phyloP scores from a whole-genome alignment of 352 stramenopile genomes.

The Elongisporangium senticosum region DNA sequence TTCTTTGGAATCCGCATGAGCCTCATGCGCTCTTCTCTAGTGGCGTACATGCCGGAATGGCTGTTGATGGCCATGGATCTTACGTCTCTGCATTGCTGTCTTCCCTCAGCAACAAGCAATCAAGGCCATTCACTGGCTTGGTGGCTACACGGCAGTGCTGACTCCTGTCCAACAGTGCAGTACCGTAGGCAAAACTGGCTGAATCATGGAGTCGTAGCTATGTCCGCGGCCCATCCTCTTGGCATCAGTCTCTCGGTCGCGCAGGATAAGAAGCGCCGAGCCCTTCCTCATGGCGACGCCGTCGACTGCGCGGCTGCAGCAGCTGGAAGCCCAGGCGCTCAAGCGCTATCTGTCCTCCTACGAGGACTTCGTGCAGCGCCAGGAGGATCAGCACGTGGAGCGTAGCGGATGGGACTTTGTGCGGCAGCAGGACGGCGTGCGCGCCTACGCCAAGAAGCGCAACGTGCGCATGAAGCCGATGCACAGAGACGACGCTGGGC shows the following conservation, averaged over 20 bases:
- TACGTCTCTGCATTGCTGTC: not conserved
- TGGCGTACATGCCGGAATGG: not conserved
- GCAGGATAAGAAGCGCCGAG: not conserved
- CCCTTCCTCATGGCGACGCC: not conserved
- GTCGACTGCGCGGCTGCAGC: slow-evolving; percentile 14
- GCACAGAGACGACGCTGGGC: slow-evolving; percentile 6
- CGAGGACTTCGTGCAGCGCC: slow-evolving; percentile 22
- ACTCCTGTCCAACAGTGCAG: not conserved
- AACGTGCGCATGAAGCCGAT: slow-evolving; percentile 1
- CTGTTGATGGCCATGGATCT: not conserved
- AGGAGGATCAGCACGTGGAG: slow-evolving; percentile 6
- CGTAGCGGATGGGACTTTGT: slow-evolving; percentile 32
- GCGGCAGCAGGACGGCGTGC: slow-evolving; percentile 40
- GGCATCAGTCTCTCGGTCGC: not conserved
- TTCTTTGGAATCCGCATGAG: not conserved
- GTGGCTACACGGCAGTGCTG: not conserved
- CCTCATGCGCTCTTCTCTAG: not conserved
- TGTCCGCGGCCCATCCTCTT: not conserved
- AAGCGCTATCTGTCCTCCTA: slow-evolving; percentile 48
- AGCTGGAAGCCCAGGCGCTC: slow-evolving; percentile 41
- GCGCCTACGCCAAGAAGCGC: not conserved
- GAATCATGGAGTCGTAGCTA: not conserved
- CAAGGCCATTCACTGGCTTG: too few species aligned
- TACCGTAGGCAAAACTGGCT: not conserved
- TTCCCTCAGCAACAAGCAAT: too few species aligned